phyloP scores from a whole-genome alignment of 2,329 filamentous ascomycete species.

The Cordyceps cateniannulata region DNA sequence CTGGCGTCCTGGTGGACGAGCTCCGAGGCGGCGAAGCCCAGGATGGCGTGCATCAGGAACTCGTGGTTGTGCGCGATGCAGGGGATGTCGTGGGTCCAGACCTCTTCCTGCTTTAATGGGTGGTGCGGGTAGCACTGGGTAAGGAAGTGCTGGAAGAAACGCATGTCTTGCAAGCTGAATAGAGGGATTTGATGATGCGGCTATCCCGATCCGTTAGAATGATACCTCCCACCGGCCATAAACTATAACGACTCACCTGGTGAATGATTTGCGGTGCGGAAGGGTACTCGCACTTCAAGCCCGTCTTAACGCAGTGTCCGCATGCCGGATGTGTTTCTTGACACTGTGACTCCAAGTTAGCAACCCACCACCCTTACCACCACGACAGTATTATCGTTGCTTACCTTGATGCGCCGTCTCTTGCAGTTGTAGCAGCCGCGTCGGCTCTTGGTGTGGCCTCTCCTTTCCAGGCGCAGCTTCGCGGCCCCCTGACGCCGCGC shows the following conservation, averaged over 20 bases:
- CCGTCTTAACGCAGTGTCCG: slow-evolving; percentile 56
- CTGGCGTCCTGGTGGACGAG: slow-evolving; percentile 45
- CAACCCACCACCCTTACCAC: neutral
- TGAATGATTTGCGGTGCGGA: slow-evolving; percentile 42
- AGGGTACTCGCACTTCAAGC: slow-evolving; percentile 58
- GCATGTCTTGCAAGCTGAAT: slow-evolving; percentile 59
- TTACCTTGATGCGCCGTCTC: slow-evolving; percentile 56
- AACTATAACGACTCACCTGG: slow-evolving; percentile 30
- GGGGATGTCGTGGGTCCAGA: slow-evolving; percentile 63
- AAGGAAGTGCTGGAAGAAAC: slow-evolving; percentile 62
- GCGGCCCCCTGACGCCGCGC: slow-evolving; percentile 17
- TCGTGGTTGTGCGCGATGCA: slow-evolving; percentile 61
- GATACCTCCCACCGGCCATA: neutral
- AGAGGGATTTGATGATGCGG: slow-evolving; percentile 52
- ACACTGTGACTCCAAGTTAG: slow-evolving; percentile 38
- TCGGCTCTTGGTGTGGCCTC: slow-evolving; percentile 60
- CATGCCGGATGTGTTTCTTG: slow-evolving; percentile 60
- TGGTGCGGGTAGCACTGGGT: slow-evolving; percentile 56
- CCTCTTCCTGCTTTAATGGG: slow-evolving; percentile 56
- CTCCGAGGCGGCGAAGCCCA: slow-evolving; percentile 62
- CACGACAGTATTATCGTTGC: neutral
- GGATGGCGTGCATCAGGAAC: slow-evolving; percentile 64
- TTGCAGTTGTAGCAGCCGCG: slow-evolving; percentile 64
- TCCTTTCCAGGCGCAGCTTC: slow-evolving; percentile 43
- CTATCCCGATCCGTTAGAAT: slow-evolving; percentile 24